Evolutionary conservation across 176 grass and related monocot genomes (phyloP).

Genomic region (Alloteropsis semialata): DNA sequence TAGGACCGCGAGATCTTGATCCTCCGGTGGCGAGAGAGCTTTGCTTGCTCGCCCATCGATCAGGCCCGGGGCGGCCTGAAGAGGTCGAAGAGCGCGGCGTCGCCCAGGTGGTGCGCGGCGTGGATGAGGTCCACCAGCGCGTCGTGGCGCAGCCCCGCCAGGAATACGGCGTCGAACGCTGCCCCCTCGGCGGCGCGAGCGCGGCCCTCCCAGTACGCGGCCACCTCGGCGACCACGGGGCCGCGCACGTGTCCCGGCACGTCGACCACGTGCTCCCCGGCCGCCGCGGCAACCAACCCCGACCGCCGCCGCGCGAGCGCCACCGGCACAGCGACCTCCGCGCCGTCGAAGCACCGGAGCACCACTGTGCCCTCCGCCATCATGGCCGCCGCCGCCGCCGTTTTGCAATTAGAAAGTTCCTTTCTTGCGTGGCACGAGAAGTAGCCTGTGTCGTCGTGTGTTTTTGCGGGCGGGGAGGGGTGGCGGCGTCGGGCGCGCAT

Average conservation of each 20-base stretch:
- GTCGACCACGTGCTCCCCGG: not conserved
- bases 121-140: constrained; percentile 37
- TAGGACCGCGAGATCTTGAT: not conserved
- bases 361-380: not conserved
- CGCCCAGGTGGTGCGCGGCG: constrained; percentile 34
- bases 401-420: not conserved
- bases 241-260: constrained; percentile 29
- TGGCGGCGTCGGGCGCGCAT: not conserved
- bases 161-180: constrained; percentile 21
- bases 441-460: not conserved
- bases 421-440: constrained; percentile 3
- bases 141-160: constrained; percentile 28
- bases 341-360: constrained; percentile 36
- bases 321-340: constrained; percentile 11
- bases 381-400: no score
- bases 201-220: constrained; percentile 28
- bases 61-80: not conserved
- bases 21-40: not conserved
- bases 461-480: not conserved
- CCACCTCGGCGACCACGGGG: constrained; percentile 18
- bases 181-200: not conserved
- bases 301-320: not conserved
- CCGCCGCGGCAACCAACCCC: not conserved
- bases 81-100: constrained; percentile 14
- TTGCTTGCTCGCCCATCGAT: not conserved